Base-by-base conservation (phyloP, 495 filamentous ascomycete genomes). In the Podospora conica region DNA sequence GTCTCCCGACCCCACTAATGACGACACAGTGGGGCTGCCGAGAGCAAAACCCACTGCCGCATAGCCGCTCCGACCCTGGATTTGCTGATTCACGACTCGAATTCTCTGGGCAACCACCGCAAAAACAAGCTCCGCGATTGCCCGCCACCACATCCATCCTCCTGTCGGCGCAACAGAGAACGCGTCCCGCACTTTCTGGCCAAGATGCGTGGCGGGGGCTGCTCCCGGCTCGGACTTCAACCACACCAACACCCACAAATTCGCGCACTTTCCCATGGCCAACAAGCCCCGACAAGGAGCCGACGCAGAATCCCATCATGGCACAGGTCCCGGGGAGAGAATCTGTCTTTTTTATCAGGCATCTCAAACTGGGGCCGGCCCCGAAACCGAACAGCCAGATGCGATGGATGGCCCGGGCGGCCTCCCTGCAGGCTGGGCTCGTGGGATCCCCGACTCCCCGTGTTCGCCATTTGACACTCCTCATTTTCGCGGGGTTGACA, bases 1-100 rank as follows among this genome's bases (percentile, higher is more conserved):
- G 60, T 61, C 33, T 54, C 31, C 60, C 22, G 40, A n/a, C 18
- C 28, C 29, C 60, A 54, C 31, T 15, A n/a, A 61, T 61, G 60
- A 61, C 60, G 60, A 61, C 60, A 61, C 48, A 48, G 60, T 33
- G 23, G 60, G 33, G 29, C 6, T 61, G 40, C 40, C 40, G 24
- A 28, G 29, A 21, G 40, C 25, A 61, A 33, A 15, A 48, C 20
- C 23, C 23, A 23, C 29, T 24, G 60, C 60, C 60, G 40, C 15
- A 48, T n/a, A n/a, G 40, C 40, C 40, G 40, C 40, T n/a, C 9
- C 8, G 40, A 48, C 18, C 29, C 40, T 18, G 15, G 2, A n/a
- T 48, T 48, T n/a, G 18, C 40, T n/a, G 40, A n/a, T 48, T 48
- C 18, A 15, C 40, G 40, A n/a, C 40, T 18, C 40, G 40, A 48